phyloP scores from a whole-genome alignment of 1,284 basidiomycete species.

The Boletellus dicymbophilus region DNA sequence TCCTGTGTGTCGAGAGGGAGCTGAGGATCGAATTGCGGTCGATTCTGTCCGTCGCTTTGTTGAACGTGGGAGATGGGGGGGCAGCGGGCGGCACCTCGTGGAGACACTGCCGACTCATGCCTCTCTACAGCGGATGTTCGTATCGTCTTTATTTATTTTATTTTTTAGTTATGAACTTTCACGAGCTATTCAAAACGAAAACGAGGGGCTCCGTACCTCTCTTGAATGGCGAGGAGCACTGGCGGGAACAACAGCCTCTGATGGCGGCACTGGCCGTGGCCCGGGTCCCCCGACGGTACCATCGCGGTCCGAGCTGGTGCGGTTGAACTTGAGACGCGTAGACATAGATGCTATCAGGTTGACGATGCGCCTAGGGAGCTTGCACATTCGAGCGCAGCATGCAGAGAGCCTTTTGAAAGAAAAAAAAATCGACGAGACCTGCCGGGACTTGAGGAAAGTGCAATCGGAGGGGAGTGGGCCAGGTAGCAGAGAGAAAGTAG shows the following conservation, averaged over 20 bases:
- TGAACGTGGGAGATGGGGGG: too few relatives aligned
- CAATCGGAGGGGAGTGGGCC: conserved; percentile 10
- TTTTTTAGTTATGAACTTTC: not conserved
- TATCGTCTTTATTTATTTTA: conserved; percentile 1
- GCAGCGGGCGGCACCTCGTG: not conserved
- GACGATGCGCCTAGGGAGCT: conserved; percentile 13
- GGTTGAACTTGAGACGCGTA: conserved; percentile 1
- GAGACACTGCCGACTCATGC: not conserved
- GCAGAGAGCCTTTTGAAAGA: conserved; percentile 4
- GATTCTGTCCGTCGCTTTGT: not conserved
- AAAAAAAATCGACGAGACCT: too few relatives aligned
- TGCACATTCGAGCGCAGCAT: conserved; percentile 17
- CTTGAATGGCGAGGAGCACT: not conserved
- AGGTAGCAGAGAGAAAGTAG: not conserved
- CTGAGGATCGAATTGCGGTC: not conserved
- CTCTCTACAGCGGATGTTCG: not conserved
- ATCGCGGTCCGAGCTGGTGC: not conserved
- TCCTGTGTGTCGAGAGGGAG: not conserved
- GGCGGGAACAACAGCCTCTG: too few relatives aligned
- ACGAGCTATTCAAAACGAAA: not conserved
- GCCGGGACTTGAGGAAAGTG: conserved; percentile 10
- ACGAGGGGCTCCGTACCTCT: conserved; percentile 11
- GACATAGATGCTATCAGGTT: conserved; percentile 12
- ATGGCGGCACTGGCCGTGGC: not conserved
- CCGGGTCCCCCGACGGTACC: not conserved